Conservation (phyloP, 129 eudicot genomes). For the Flaveria linearis region DNA sequence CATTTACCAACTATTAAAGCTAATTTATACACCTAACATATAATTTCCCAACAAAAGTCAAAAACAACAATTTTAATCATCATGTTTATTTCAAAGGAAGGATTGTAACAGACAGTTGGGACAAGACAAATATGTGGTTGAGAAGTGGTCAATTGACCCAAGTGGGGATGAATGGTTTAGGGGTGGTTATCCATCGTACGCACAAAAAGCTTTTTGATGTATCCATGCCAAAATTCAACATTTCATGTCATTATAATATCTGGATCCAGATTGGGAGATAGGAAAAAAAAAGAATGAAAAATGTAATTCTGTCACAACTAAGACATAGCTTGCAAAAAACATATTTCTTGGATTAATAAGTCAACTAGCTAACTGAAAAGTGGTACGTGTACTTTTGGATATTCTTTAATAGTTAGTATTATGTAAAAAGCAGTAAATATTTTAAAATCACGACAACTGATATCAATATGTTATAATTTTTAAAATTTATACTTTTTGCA, state of each 20-base stretch:
- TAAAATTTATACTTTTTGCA: too few relatives aligned
- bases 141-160: slow-evolving; percentile 6
- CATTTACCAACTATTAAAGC: background rate
- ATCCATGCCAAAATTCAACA: background rate
- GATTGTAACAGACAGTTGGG: background rate
- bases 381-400: too few relatives aligned
- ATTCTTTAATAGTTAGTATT: too few relatives aligned
- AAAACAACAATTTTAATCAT: background rate
- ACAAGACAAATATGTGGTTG: background rate
- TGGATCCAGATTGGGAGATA: slow-evolving; percentile 6
- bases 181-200: slow-evolving; percentile 1
- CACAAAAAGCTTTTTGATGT: slow-evolving; percentile 7
- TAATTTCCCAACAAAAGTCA: background rate
- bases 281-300: background rate
- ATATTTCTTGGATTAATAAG: background rate
- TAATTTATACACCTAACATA: background rate
- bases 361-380: background rate
- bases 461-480: too few relatives aligned
- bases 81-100: background rate
- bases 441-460: too few relatives aligned
- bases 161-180: background rate
- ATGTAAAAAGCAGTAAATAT: too few relatives aligned
- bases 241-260: background rate
- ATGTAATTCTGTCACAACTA: background rate
- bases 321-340: background rate